Conservation (phyloP, 2,329 filamentous ascomycete genomes). For the Fusarium oxysporum region DNA sequence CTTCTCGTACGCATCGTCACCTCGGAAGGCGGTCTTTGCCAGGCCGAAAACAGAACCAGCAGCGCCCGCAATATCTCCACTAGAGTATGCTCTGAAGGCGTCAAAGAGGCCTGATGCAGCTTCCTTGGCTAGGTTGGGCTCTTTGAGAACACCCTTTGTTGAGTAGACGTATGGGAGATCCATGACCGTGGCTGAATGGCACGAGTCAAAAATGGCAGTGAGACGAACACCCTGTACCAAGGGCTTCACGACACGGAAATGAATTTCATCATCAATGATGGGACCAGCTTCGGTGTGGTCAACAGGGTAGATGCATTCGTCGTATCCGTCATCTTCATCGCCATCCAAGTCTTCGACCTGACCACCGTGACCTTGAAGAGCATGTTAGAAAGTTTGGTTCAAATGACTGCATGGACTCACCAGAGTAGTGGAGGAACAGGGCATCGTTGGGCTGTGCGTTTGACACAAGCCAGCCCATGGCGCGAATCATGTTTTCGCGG, state of each 20-base stretch:
- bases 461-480: conserved; percentile 80
- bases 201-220: conserved; percentile 85
- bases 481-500: conserved; percentile 79
- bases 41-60: conserved; percentile 83
- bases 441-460: conserved; percentile 79
- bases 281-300: conserved; percentile 77
- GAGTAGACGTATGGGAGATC: conserved; percentile 85
- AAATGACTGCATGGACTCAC: conserved; percentile 50
- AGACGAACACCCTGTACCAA: conserved; percentile 86
- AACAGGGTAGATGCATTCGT: conserved; percentile 83
- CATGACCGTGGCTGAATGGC: conserved; percentile 81
- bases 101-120: conserved; percentile 78
- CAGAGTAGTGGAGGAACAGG: conserved; percentile 82
- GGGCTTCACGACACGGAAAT: conserved; percentile 79
- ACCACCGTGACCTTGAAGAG: conserved; percentile 74
- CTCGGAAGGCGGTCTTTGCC: conserved; percentile 86
- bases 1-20: conserved; percentile 82
- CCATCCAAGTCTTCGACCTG: conserved; percentile 79
- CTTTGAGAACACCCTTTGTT: conserved; percentile 82
- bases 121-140: conserved; percentile 84
- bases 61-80: conserved; percentile 86
- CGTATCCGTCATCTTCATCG: conserved; percentile 81
- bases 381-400: not conserved
- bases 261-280: conserved; percentile 84
- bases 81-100: conserved; percentile 81